Evolutionary conservation across 306 rosid genomes (phyloP), one percentile per base, ranked within the genome.

Genomic region (Erythrophleum fordii): DNA sequence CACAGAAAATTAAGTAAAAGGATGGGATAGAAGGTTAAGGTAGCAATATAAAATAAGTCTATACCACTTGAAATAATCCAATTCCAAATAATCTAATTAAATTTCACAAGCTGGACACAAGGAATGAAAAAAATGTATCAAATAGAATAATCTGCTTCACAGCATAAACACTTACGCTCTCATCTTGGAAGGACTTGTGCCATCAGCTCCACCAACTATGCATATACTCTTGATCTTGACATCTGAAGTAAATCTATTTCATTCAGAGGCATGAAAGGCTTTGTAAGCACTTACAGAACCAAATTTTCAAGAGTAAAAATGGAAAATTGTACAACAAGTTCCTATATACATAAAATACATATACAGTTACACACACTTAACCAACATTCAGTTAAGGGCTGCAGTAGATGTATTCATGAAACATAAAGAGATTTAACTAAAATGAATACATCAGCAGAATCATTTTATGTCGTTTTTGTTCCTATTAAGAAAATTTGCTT

Each of bases 151-250:
- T 69, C 72, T 39, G 18, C 51, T 64, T 61, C 75, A 61, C 72
- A 73, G 39, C 74, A 67, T 76, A 25, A 51, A 41, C 73, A 83
- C 98, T 89, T 88, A 95, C 99, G 23, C 99, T 83, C 98, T 88
- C 98, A 95, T 89, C 88, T 91, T 95, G 66, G 94, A 87, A 87
- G 99, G 99, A 82, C 96, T 90, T 60, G 96, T 93, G 73, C 98
- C 96, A 37, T 86, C 93, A 76, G 89, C 80, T 77, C 97, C 98
- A 31, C 99, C 98, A 28, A 93, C 85, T 78, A 95, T 56, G 68
- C 97, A 88, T 87, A 95, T 95, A 94, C 98, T 83, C 88, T 87
- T 95, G 86, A 95, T 92, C 92, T 95, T 93, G 74, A 95, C 99
- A 86, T 95, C 98, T 35, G 99, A 91, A 22, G 98, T 95, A 76